A percentile compares a stretch with the other conserved stretches of the same genome.
These are phyloP conservation scores for Rhodamnia argentea DNA, from an alignment of 345 rosid genomes.

Conservation along the genomic window DNA sequence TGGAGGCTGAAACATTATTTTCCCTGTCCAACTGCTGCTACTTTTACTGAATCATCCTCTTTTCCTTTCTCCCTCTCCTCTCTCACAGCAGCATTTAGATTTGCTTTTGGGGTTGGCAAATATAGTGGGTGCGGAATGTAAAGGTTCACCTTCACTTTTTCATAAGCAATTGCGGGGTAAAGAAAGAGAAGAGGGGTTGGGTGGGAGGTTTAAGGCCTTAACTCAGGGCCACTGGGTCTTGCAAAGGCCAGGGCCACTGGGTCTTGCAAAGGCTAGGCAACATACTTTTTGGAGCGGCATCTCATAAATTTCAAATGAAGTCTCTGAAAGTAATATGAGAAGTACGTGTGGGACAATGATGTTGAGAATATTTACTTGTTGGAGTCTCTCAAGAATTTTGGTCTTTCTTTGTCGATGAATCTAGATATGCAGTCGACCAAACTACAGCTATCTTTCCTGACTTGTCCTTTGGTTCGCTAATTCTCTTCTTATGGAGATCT, in stretches of 20 bases:
- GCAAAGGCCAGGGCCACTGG: not conserved
- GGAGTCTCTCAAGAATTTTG: not conserved
- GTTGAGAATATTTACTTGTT: not conserved
- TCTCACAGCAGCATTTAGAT: not conserved
- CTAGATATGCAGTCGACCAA: not conserved
- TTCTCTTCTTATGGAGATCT: not conserved
- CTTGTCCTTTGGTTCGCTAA: not conserved
- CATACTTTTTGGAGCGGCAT: not conserved
- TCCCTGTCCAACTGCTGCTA: not conserved
- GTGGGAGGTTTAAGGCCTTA: not conserved
- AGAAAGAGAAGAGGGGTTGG: not conserved
- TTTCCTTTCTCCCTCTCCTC: not conserved
- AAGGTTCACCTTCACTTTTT: not conserved
- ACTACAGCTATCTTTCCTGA: not conserved
- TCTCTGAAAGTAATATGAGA: not conserved
- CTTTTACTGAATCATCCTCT: not conserved
- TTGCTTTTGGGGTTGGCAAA: not conserved
- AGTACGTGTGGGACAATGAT: not conserved
- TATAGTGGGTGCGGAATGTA: not conserved
- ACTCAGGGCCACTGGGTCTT: not conserved
- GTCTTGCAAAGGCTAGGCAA: not conserved
- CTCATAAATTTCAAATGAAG: not conserved
- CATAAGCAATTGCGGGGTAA: not conserved
- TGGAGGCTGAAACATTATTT: not conserved
- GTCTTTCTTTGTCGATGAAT: not conserved